These are phyloP conservation scores for Phaeosphaeria sp. DNA, from an alignment of 2,329 filamentous ascomycete genomes.

Conservation along the genomic window DNA sequence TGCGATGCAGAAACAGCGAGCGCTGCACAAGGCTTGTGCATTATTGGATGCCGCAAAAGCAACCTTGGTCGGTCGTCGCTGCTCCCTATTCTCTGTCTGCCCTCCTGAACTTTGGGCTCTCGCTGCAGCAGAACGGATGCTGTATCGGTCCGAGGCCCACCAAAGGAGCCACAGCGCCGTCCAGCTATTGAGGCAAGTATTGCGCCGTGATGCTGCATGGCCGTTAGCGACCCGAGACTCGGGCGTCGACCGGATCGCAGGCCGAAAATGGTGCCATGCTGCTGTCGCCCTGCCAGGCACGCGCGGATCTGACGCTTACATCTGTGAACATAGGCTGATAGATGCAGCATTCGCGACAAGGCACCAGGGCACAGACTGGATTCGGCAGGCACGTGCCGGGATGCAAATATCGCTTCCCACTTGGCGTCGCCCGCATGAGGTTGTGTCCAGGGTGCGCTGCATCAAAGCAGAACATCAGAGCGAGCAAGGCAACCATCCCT, in stretches of 20 bases:
- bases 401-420: slow-evolving; percentile 2
- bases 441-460: background rate
- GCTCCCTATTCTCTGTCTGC: background rate
- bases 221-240: background rate
- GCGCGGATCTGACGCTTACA: background rate
- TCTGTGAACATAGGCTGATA: background rate
- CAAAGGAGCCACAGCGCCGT: background rate
- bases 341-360: background rate
- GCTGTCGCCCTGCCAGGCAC: background rate
- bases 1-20: background rate
- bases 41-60: slow-evolving; percentile 1
- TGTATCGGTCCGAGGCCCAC: background rate
- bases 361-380: background rate
- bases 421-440: background rate
- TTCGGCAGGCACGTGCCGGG: background rate
- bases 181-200: background rate
- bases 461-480: background rate
- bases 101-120: background rate
- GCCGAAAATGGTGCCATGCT: background rate
- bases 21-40: background rate
- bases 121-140: background rate
- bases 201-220: background rate
- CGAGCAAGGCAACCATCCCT: background rate
- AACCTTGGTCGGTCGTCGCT: background rate
- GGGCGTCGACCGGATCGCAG: background rate